phyloP scores from a whole-genome alignment of 202 grass and related monocot genomes.

The Sporobolus alterniflorus region DNA sequence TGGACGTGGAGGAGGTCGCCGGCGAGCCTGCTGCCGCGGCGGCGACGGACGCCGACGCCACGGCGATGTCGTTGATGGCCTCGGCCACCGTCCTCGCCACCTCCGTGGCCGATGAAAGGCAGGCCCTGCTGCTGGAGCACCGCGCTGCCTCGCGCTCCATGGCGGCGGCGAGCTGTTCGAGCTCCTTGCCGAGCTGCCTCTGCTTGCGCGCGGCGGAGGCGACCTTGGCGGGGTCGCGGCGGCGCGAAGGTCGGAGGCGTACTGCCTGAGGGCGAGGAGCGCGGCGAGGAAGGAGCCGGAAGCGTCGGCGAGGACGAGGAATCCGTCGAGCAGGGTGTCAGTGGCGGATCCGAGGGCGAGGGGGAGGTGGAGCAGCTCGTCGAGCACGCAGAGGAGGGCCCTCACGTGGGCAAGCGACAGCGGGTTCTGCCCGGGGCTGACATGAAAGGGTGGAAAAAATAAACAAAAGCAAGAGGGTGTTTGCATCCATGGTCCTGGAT shows the following conservation, averaged over 20 bases:
- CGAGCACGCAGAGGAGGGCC: conserved; percentile 49
- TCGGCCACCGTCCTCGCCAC: conserved; percentile 37
- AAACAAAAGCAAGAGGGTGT: no score
- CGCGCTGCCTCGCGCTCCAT: not conserved
- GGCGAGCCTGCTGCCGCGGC: not conserved
- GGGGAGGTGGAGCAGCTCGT: conserved; percentile 57
- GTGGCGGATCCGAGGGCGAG: conserved; percentile 24
- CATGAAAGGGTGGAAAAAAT: no score
- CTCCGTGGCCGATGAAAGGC: conserved; percentile 32
- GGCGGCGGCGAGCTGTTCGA: conserved; percentile 37
- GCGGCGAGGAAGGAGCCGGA: conserved; percentile 57
- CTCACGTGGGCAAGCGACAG: conserved; percentile 51
- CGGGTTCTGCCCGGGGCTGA: conserved; percentile 34
- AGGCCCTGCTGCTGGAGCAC: not conserved
- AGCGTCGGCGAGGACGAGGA: conserved; percentile 76
- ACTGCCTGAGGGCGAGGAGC: conserved; percentile 44
- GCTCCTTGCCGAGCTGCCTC: conserved; percentile 48
- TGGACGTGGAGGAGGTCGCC: not conserved
- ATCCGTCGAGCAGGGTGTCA: conserved; percentile 56
- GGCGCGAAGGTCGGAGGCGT: conserved; percentile 52
- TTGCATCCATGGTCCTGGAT: no score
- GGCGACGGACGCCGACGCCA: conserved; percentile 48
- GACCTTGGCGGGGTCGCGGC: conserved; percentile 45
- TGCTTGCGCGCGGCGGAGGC: conserved; percentile 43
- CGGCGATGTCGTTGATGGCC: conserved; percentile 38